phyloP scores from a whole-genome alignment of 139 green algal species.

The Desmodesmus armatus region DNA sequence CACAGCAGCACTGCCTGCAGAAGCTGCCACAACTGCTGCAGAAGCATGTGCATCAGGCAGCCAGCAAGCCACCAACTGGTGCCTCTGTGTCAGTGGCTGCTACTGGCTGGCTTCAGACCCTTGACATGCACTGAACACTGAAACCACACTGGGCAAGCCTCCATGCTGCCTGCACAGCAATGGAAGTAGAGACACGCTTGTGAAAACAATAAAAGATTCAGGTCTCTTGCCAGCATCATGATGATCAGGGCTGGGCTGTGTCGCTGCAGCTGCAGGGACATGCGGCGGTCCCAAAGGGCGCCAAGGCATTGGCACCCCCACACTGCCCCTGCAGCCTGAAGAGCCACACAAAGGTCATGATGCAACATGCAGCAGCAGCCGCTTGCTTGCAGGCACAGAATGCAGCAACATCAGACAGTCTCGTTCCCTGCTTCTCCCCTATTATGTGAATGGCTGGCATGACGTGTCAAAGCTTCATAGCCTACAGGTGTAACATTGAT shows the following conservation, averaged over 20 bases:
- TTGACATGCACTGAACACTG: constrained; percentile 22
- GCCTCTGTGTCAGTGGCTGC: not conserved
- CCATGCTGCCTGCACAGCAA: not conserved
- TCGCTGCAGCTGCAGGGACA: not conserved
- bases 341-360: not conserved
- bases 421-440: not conserved
- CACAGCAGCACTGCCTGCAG: not conserved
- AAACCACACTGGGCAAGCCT: constrained; percentile 16
- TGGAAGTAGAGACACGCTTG: not conserved
- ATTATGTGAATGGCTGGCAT: not conserved
- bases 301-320: not conserved
- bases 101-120: not conserved
- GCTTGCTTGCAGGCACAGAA: not conserved
- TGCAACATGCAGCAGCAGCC: not conserved
- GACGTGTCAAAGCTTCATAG: not conserved
- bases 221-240: not conserved
- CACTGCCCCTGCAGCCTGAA: not conserved
- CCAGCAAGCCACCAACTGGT: no score
- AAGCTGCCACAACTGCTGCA: not conserved
- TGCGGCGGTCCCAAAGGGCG: not conserved
- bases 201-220: not conserved
- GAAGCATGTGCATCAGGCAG: not conserved
- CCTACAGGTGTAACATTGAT: not conserved
- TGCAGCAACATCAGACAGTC: not conserved
- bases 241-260: not conserved